Evolutionary conservation across 2,329 filamentous ascomycete species (phyloP), one percentile per base, ranked within the genome.

Genomic region (Fusarium coffeatum): DNA sequence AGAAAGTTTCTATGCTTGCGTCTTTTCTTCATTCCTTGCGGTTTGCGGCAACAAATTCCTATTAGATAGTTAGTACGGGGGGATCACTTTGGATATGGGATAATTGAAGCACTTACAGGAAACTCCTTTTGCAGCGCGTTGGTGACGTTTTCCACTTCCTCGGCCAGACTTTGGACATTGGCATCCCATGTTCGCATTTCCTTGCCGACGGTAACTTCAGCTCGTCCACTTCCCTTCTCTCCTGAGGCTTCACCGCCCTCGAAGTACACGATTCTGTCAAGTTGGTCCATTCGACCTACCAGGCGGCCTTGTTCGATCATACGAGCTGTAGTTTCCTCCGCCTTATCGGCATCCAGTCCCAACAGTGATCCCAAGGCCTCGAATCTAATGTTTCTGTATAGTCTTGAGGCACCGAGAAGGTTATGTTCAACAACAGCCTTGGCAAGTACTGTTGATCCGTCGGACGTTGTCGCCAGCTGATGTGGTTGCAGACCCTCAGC

Each of bases 341-440:
- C 95, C 78, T 90, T 92, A 54, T 92, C 92, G 0, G 88, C 89
- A 62, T 93, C 89, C 7, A 98, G 85, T 0, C 93, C 94, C 16
- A 99, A 84, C 40, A 98, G 86, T 41, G 86, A 83, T 1, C 91
- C 96, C 2, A 99, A 85, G 27, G 90, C 90, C 60, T 92, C 90
- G 72, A 93, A 90, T 6, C 86, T 85, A 66, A 95, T 94, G 77
- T 95, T 95, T 74, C 85, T 88, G 79, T 94, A 96, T 18, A 96
- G 82, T 49, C 89, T 87, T 47, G 93, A 97, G 3, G 92, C 93
- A 22, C 91, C 94, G 23, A 98, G 89, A 18, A 99, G 85, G 78
- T 99, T 99, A 83, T 99, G 96, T 82, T 99, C 96, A 20, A 98
- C 90, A 12, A 99, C 93, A 9, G 96, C 96, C 79, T 93, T 95